Base-by-base conservation (phyloP, 805 yeast species). In the Schwanniomyces polymorphus region DNA sequence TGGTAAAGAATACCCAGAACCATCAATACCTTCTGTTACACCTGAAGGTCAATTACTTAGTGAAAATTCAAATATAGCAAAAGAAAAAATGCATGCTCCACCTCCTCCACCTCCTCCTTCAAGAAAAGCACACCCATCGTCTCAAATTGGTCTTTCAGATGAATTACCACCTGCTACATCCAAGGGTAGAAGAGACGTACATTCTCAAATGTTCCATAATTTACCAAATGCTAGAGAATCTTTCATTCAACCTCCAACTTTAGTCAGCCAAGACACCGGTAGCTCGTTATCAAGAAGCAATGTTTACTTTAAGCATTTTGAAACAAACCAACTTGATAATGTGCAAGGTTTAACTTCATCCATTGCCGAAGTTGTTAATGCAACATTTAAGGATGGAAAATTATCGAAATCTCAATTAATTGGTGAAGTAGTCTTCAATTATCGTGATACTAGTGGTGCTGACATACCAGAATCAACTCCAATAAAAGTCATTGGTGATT, bases 401-500 rank as follows among this genome's bases (percentile, higher is more conserved):
- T 69, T 84, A 31, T 63, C 66, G 10, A 76, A 80, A 29, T 79
- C 89, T 7, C 83, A 85, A 59, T 75, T 85, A 10, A 77, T 86
- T 46, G 97, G 98, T 44, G 97, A 92, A 68, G 74, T 91, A 55
- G 96, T 97, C 0, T 80, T 91, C 63, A 85, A 85, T 56, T 88
- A 83, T 61, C 76, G 78, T 39, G 55, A 61, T 25, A 65, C 46
- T 8, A 18, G 46, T 1, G 44, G 38, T 9, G 28, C 43, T 9
- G 35, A 16, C 8, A 16, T 31, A 14, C n/a, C 47, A 11, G 54
- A 52, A 5, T 60, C 68, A 3, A 54, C 69, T 16, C 63, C 80
- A 6, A 67, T 72, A 7, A 68, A 69, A 18, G 67, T 75, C 38
- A 75, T 75, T 8, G 61, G 68, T 44, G 76, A 81, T 52, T 73